Evolutionary conservation across 106 monocot species (phyloP), one percentile per base, ranked within the genome.

Genomic region (Allium cepa): DNA sequence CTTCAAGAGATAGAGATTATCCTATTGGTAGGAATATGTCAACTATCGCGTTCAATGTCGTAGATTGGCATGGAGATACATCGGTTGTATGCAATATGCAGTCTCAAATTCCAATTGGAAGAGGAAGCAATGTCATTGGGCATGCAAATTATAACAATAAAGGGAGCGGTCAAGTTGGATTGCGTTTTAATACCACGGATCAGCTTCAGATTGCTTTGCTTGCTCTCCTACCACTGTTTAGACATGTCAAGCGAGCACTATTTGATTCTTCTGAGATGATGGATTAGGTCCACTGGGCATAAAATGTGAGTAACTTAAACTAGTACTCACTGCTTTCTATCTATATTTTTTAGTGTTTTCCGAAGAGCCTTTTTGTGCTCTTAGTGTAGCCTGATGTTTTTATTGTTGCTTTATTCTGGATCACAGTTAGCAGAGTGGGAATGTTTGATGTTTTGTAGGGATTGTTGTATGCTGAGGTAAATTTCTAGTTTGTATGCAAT

Each of bases 41-140:
- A 3, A 85, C 87, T 53, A 69, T 92, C 63, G 97, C 92, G 11
- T 75, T 93, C n/a, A 90, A 92, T 49, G 58, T 85, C 68, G 87
- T 99, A 11, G 90, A 99, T 69, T 99, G 92, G 92, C 97, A 93
- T 76, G 97, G 97, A 11, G 92, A 99, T 63, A 75, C 92, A 53
- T 89, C 87, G 18, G 11, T 87, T 73, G 86, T 82, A 12, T 84
- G 81, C 78, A 99, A 89, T 76, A 8, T 87, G 17, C 92, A 92
- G 75, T 87, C 82, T 62, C 92, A 97, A 66, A 15, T 87, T 16
- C 88, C 89, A 8, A 5, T 92, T n/a, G 97, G 92, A 62, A 92
- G 92, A 75, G 77, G 74, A 67, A 76, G 78, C 28, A 90, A 92
- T 76, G 12, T 89, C 62, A 73, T 79, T 64, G 78, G 69, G 11